Evolutionary conservation across 2,329 filamentous ascomycete genomes (phyloP).

Genomic region (Aspergillus ochraceoroseus): DNA sequence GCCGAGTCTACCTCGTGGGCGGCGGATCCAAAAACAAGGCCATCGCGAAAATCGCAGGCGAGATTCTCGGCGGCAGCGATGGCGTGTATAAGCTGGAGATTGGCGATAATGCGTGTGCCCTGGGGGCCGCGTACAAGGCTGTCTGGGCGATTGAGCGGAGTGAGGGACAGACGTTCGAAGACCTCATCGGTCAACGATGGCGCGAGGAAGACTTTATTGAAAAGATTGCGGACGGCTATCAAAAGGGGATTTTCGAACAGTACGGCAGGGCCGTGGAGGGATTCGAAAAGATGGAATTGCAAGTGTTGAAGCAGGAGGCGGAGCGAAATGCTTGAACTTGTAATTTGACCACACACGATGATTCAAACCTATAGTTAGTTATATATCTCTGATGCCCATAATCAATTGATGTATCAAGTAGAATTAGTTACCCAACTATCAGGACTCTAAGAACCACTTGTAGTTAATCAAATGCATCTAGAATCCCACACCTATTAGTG

Average conservation of each 20-base stretch:
- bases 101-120: slow-evolving; percentile 87
- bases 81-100: slow-evolving; percentile 93
- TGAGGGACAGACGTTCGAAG: slow-evolving; percentile 72
- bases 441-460: too few relatives aligned
- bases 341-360: too few relatives aligned
- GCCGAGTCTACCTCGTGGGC: slow-evolving; percentile 88
- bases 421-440: too few relatives aligned
- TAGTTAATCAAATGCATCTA: too few relatives aligned
- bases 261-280: slow-evolving; percentile 73
- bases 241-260: slow-evolving; percentile 64
- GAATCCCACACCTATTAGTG: too few relatives aligned
- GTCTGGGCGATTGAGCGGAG: slow-evolving; percentile 79
- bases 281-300: slow-evolving; percentile 70
- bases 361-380: neutral
- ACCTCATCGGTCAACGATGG: slow-evolving; percentile 79
- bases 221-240: slow-evolving; percentile 77
- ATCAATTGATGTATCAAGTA: too few relatives aligned
- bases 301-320: slow-evolving; percentile 50
- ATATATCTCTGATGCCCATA: slow-evolving; percentile 1
- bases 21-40: slow-evolving; percentile 86
- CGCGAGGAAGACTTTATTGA: slow-evolving; percentile 76
- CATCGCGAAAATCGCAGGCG: slow-evolving; percentile 76
- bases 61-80: slow-evolving; percentile 82
- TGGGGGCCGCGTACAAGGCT: slow-evolving; percentile 93
- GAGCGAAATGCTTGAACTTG: too few relatives aligned